These are phyloP conservation scores for Saccharomyces hybrid DNA, from an alignment of 1,139 yeast species.

Conservation along the genomic window DNA sequence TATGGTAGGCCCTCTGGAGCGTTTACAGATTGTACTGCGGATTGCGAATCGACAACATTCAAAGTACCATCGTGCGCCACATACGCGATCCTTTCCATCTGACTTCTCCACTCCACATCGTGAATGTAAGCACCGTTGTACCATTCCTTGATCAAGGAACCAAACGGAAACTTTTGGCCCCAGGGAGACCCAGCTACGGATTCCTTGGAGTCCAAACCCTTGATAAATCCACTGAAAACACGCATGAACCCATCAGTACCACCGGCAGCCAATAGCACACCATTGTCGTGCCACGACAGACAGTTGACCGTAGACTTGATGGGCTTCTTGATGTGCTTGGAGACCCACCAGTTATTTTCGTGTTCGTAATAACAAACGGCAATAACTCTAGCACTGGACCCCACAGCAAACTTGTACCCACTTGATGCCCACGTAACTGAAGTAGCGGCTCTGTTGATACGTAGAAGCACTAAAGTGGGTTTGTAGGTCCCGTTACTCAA, in stretches of 20 bases:
- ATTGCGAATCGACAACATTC: conserved; percentile 44
- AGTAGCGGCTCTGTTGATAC: conserved; percentile 93
- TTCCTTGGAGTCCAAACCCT: conserved; percentile 83
- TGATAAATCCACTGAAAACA: conserved; percentile 84
- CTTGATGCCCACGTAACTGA: conserved; percentile 89
- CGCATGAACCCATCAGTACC: conserved; percentile 93
- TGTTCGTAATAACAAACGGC: conserved; percentile 94
- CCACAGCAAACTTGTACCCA: conserved; percentile 92
- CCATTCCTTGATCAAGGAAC: conserved; percentile 82
- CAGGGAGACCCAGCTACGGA: conserved; percentile 58
- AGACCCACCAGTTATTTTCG: conserved; percentile 99
- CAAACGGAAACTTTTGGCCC: conserved; percentile 96
- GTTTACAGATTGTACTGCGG: conserved; percentile 58
- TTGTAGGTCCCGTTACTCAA: conserved; percentile 54
- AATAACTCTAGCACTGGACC: conserved; percentile 87
- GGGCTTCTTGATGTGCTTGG: conserved; percentile 93
- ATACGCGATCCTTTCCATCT: conserved; percentile 70
- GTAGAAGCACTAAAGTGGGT: conserved; percentile 84
- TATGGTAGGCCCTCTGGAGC: conserved; percentile 77
- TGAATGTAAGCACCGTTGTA: conserved; percentile 90
- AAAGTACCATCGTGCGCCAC: conserved; percentile 73
- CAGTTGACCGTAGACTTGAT: conserved; percentile 78
- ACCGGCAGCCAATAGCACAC: conserved; percentile 80
- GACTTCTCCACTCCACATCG: conserved; percentile 78
- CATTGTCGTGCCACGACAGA: conserved; percentile 92